A percentile compares a stretch with the other conserved stretches of the same genome.
Evolutionary conservation across 805 yeast genomes (phyloP).

Genomic region (Metschnikowia dekortorum): DNA sequence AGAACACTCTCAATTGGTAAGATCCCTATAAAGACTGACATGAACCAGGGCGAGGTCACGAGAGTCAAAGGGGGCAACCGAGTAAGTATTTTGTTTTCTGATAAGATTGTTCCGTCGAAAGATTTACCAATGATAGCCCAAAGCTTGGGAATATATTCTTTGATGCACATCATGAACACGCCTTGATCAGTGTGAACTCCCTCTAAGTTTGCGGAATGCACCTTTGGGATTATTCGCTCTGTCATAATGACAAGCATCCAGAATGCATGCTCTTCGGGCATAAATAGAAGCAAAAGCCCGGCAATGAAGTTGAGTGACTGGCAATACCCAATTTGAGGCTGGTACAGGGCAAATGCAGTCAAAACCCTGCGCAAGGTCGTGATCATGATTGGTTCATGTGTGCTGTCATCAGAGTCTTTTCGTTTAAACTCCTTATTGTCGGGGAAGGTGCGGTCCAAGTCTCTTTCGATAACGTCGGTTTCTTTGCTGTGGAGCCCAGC

Average conservation of each 20-base stretch:
- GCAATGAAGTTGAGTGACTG: slow-evolving; percentile 92
- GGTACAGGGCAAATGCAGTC: slow-evolving; percentile 76
- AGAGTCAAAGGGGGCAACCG: slow-evolving; percentile 86
- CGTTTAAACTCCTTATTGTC: slow-evolving; percentile 77
- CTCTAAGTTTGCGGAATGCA: slow-evolving; percentile 84
- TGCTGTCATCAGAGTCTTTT: slow-evolving; percentile 2
- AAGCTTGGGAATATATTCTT: slow-evolving; percentile 76
- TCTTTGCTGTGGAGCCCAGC: slow-evolving; percentile 57
- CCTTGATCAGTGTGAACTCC: slow-evolving; percentile 97
- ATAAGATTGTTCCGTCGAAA: slow-evolving; percentile 37
- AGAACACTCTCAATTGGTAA: slow-evolving; percentile 85
- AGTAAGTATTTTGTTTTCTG: slow-evolving; percentile 52
- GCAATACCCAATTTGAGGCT: slow-evolving; percentile 91
- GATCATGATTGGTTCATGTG: slow-evolving; percentile 58
- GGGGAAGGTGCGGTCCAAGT: slow-evolving; percentile 90
- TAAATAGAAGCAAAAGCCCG: slow-evolving; percentile 75
- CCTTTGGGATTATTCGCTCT: slow-evolving; percentile 80
- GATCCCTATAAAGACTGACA: slow-evolving; percentile 91
- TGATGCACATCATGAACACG: slow-evolving; percentile 79
- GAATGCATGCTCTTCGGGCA: slow-evolving; percentile 86
- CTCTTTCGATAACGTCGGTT: slow-evolving; percentile 91
- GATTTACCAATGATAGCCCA: slow-evolving; percentile 54
- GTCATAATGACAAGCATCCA: slow-evolving; percentile 96
- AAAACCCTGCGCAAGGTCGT: slow-evolving; percentile 74
- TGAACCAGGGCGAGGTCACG: slow-evolving; percentile 96